Base-by-base conservation (phyloP, 768 basidiomycete genomes). In the Amanita molliuscula region DNA sequence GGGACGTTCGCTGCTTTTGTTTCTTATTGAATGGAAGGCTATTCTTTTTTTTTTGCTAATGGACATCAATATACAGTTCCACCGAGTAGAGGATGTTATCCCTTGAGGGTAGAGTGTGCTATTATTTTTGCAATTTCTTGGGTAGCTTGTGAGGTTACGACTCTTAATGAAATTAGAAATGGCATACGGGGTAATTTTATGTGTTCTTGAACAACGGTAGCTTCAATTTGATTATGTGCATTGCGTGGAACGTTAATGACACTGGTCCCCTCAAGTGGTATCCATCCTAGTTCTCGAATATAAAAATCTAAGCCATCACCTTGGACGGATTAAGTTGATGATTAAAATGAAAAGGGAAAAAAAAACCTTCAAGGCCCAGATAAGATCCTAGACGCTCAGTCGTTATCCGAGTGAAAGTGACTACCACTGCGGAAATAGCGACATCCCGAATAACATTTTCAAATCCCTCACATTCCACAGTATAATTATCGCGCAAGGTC, bases 151-250 rank as follows among this genome's bases (percentile, higher is more conserved):
- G 53, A 56, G 26, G 18, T 48, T 43, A 53, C 28, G 51, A 34
- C n/a, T 25, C 9, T 20, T 5, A n/a, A 29, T 20, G 36, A 28
- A 6, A 52, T 7, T 50, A 53, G 20, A 34, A 13, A 48, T 46
- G 18, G 73, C 88, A 56, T 67, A 90, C 89, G 89, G 51, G 82
- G 78, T 54, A 92, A 70, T 62, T 81, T 84, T 59, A 92, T 82
- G 57, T 73, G 78, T 65, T 92, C 89, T 63, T 88, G 87, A 21
- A 90, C 84, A 44, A 92, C 75, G 0, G 86, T 84, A 0, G 89
- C 85, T 59, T 86, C 82, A 57, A 91, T 87, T 59, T 88, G 87
- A 64, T 92, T 92, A 65, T 92, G 89, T 11, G 84, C 83, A 64
- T 91, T 92, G 38, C 81, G 76, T 20, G 90, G 89, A 48, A 92